These are phyloP conservation scores for Phytophthora agathidicida DNA, from an alignment of 352 stramenopile species.

Conservation along the genomic window DNA sequence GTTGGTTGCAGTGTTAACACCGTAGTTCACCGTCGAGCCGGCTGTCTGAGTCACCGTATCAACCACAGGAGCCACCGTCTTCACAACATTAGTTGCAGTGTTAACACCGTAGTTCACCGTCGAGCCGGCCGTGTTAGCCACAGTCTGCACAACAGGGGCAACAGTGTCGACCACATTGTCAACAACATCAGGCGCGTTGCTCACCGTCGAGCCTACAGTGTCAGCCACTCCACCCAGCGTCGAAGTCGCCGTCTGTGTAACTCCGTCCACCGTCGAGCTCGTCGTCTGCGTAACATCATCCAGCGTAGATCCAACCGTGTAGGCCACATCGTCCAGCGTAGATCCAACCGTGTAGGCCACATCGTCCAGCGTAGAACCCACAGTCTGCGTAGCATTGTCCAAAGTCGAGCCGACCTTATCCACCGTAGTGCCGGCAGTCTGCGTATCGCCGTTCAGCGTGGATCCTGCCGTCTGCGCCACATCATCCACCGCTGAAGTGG, in stretches of 20 bases:
- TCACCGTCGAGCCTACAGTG: conserved; percentile 6
- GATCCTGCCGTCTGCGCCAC: conserved; percentile 1
- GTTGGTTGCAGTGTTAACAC: neutral
- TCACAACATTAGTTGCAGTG: neutral
- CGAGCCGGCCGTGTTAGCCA: conserved; percentile 5
- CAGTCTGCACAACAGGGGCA: conserved; percentile 5
- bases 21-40: conserved; percentile 1
- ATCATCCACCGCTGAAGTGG: conserved; percentile 3
- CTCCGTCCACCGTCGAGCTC: conserved; percentile 4
- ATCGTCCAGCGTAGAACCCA: conserved; percentile 3
- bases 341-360: neutral
- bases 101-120: conserved; percentile 14
- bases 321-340: conserved; percentile 5
- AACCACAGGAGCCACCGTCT: conserved; percentile 1
- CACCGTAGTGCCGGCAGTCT: neutral
- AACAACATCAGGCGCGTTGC: neutral
- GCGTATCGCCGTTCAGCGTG: neutral
- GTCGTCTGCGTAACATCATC: conserved; percentile 3
- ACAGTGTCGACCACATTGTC: conserved; percentile 3
- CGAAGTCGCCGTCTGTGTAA: conserved; percentile 8
- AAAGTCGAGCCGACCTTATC: conserved; percentile 5
- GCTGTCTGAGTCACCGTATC: conserved; percentile 5
- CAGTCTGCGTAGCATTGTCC: neutral
- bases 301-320: conserved; percentile 12
- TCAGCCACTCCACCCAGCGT: neutral